Evolutionary conservation across 1,139 yeast genomes (phyloP), one percentile per base, ranked within the genome.

Genomic region (Lodderomyces jiufengensis): DNA sequence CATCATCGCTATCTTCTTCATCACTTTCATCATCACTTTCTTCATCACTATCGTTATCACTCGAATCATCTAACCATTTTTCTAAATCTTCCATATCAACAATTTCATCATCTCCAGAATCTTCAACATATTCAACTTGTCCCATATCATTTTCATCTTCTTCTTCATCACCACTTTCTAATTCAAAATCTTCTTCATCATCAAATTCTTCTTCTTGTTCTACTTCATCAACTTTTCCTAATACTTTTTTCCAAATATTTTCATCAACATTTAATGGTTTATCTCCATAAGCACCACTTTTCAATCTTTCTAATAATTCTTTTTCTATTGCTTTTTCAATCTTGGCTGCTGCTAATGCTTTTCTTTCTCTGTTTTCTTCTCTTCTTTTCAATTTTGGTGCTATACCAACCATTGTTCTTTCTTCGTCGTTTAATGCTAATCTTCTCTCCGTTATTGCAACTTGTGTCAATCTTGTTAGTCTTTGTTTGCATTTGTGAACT

Each of bases 261-360:
- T 90, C 97, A 52, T 92, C 97, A 30, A 92, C 98, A 55, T 92
- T 92, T 55, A 92, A 72, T 40, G 98, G 98, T 59, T 90, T 86
- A 55, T 92, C 97, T 45, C 98, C 98, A 55, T 92, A 92, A 5
- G 97, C 97, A 44, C 98, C 98, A 58, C 92, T 81, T 78, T 92
- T 92, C 52, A 92, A 76, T 64, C 98, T 80, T 38, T 90, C 96
- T 52, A 92, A 72, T 48, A 92, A 73, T 63, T 92, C 98, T 66
- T 87, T 87, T 62, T 92, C 98, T 49, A 92, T 92, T 9, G 95
- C 87, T 66, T 87, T 88, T 61, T 92, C 98, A 50, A 92, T 85
- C 70, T 85, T 85, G 24, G 98, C 98, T 14, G 98, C 97, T 10
- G 88, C 87, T 46, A 92, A 70, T 0, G 98, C 98, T 66, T 92